Base-by-base conservation (phyloP, 441 rosid genomes). In the Corymbia citriodora region DNA sequence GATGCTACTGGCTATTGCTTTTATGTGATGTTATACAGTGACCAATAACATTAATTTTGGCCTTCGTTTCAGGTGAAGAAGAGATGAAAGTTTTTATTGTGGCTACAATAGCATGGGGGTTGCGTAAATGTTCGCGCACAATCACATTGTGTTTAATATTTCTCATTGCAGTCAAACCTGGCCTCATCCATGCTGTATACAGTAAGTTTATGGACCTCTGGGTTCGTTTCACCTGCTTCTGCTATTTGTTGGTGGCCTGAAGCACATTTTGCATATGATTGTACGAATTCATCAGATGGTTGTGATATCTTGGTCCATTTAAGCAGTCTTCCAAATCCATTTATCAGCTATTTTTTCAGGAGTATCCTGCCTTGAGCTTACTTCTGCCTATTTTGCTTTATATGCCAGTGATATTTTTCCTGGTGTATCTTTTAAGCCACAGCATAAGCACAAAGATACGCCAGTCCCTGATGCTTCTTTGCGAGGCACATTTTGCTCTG, bases 81-180 rank as follows among this genome's bases (percentile, higher is more conserved):
- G 98, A 96, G 93, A 95, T 97, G 91, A 98, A 96, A 94, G 99
- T 97, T 89, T 92, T 97, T 92, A 95, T 97, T 89, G 99, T 98
- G 88, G 99, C 99, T 63, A 96, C 98, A 90, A 92, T 98, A 93
- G 99, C 99, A 90, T 98, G 99, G 99, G 99, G 97, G 92, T 92
- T 98, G 91, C 96, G 97, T 86, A 98, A 96, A 96, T 96, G 99
- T 94, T 97, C 99, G 87, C 97, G 98, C 88, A 94, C 99, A 89
- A 95, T 97, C 93, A 95, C 96, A 96, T 94, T 98, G 89, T 91
- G 94, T 81, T 94, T 98, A 92, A 96, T 98, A 93, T 96, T 97
- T 92, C 94, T 98, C 94, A 94, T 97, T 91, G 99, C 99, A 90
- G 96, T 96, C 98, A 97, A 95, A 92, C 99, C 99, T 89, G 99